Conservation (phyloP, 768 basidiomycete genomes). For the Suillus luteus region DNA sequence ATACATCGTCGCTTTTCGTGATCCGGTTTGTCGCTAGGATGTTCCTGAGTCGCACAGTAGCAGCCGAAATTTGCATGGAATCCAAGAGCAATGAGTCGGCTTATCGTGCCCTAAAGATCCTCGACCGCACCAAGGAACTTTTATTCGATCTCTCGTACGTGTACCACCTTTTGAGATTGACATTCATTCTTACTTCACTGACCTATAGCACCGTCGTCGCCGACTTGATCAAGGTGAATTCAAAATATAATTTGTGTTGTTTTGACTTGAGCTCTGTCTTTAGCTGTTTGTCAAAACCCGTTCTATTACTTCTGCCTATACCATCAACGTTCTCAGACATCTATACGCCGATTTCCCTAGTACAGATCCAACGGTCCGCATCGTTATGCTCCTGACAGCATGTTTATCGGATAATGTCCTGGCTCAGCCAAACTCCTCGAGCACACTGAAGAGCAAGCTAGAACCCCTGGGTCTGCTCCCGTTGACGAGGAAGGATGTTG, state of each 20-base stretch:
- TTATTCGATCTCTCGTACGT: conserved; percentile 69
- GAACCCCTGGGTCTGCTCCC: conserved; percentile 58
- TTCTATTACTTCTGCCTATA: conserved; percentile 54
- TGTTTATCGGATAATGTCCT: conserved; percentile 45
- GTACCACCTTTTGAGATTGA: conserved; percentile 3
- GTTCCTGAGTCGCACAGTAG: conserved; percentile 83
- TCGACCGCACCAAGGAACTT: conserved; percentile 65
- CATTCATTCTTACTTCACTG: neutral
- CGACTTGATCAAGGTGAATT: conserved; percentile 64
- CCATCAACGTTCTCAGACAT: conserved; percentile 55
- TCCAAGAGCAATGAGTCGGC: conserved; percentile 69
- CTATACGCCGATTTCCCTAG: conserved; percentile 71
- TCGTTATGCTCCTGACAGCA: conserved; percentile 72
- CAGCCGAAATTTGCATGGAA: conserved; percentile 83
- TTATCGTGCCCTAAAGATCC: conserved; percentile 65
- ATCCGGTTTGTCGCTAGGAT: conserved; percentile 47
- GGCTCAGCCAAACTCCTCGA: conserved; percentile 30
- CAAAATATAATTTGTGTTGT: neutral
- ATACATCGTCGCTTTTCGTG: conserved; percentile 5
- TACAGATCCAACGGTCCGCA: conserved; percentile 57
- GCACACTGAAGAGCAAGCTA: conserved; percentile 45
- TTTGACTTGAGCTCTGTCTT: conserved; percentile 15
- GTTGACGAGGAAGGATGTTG: conserved; percentile 57
- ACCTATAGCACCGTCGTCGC: conserved; percentile 47
- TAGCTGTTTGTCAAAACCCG: conserved; percentile 74